Percentiles rank a stretch among this genome's conserved stretches.
These are phyloP conservation scores for Purpureocillium lavendulum DNA, from an alignment of 2,329 filamentous ascomycete genomes.

Conservation along the genomic window DNA sequence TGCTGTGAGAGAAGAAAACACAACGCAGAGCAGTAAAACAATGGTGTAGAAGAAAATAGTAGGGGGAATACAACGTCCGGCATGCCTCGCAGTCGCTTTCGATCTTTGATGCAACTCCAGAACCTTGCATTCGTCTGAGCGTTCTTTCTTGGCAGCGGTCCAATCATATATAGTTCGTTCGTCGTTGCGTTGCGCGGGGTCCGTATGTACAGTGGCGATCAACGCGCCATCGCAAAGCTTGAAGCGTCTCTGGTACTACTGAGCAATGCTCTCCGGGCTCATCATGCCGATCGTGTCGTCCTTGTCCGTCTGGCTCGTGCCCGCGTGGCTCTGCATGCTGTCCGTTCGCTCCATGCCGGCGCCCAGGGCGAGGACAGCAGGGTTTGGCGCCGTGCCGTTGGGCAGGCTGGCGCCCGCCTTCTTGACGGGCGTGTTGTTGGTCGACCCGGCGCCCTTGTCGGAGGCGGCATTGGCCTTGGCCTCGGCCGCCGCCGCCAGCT, in stretches of 20 bases:
- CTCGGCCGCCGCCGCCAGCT: constrained; percentile 41
- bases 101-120: too few species aligned
- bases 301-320: constrained; percentile 57
- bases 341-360: constrained; percentile 50
- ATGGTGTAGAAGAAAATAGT: too few species aligned
- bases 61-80: too few species aligned
- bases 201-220: constrained; percentile 1
- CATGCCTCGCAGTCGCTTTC: too few species aligned
- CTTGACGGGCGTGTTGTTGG: constrained; percentile 38
- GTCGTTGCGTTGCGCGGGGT: too few species aligned
- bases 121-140: too few species aligned
- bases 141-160: too few species aligned
- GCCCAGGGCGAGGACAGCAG: constrained; percentile 29
- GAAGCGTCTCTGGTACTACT: constrained; percentile 15
- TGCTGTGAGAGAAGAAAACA: constrained; percentile 1
- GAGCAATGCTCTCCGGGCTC: constrained; percentile 70
- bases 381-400: constrained; percentile 28
- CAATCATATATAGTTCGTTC: too few species aligned
- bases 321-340: constrained; percentile 50
- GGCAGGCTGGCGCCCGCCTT: constrained; percentile 37
- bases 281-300: constrained; percentile 68
- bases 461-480: constrained; percentile 29
- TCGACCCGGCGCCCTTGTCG: constrained; percentile 22
- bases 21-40: constrained; percentile 2
- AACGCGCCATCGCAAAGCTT: not conserved